Base-by-base conservation (phyloP, 176 grass and related monocot species). In the Aegilops longissima region DNA sequence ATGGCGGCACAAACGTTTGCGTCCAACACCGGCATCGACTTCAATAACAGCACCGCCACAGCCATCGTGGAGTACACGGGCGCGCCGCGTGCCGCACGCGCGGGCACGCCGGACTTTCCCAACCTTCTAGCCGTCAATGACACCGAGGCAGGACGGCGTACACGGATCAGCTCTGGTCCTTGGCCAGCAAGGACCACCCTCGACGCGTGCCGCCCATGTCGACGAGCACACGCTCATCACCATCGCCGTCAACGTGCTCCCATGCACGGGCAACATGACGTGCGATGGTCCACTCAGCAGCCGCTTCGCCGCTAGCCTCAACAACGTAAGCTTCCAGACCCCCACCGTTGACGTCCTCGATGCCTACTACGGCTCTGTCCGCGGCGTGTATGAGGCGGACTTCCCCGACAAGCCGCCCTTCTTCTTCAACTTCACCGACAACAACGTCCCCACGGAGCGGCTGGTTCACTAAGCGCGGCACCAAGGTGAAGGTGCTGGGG, bases 401-500 rank as follows among this genome's bases (percentile, higher is more conserved):
- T 96, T 96, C 78, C 94, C 87, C 2, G 13, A 88, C 73, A 62
- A 44, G 44, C 94, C 91, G 7, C 79, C 85, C 8, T 23, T 71
- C 9, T 13, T 39, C 67, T 91, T 89, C 89, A 86, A 95, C 89
- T 93, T 77, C 84, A 87, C 73, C 6, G 25, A 4, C 1, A 4
- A 42, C 1, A 6, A 3, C 24, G 8, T 18, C 3, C 44, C 35
- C 3, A 0, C 0, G 31, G 25, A 18, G 12, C 5, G 23, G 23
- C 4, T 3, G 3, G 4, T 51, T 88, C 34, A 89, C 84, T 2
- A 79, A 49, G 45, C 83, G 16, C 47, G 87, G 59, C n/a, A 93
- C 93, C 24, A 90, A 89, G 69, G 93, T 95, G 27, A 95, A 87
- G 88, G 81, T 95, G 5, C n/a, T 95, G 8, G 86, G 85, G 83